Evolutionary conservation across 2,329 filamentous ascomycete species (phyloP), one percentile per base, ranked within the genome.

Genomic region (Calonectria pauciramosa): DNA sequence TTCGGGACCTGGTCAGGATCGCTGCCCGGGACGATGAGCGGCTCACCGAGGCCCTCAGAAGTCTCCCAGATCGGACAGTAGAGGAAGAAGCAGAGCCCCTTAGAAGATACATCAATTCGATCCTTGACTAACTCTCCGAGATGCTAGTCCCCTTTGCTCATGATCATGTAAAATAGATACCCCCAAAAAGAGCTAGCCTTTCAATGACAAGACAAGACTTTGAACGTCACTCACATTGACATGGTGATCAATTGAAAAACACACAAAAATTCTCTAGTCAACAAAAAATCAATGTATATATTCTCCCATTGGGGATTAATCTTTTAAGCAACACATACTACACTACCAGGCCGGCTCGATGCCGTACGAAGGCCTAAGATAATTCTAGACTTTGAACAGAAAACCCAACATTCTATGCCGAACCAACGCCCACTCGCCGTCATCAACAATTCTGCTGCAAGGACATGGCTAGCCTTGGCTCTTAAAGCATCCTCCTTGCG

Each of bases 41-140:
- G 49, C 77, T 91, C 30, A 82, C 80, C 49, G 78, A 77, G 1
- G 85, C 86, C 6, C 80, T 91, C 28, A 76, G 79, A 66, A 84
- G 72, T 13, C 75, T 91, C 73, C 89, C 88, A 0, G 85, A 90
- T 32, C 83, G 88, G 65, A 90, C 87, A 2, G 83, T 90, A 0
- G 86, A 89, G 23, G 89, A 90, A 66, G 90, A 91, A 78, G 86
- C 87, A 0, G 89, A 89, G 44, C 84, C 83, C 2, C 76, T 91
- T 76, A 84, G 85, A 41, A 80, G 71, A 6, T 91, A 90, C 80
- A 83, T 90, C 68, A 79, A 75, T 60, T 84, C 85, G 41, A 68
- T 90, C 32, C 78, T 89, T 1, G 73, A 71, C 34, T 82, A 54
- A 69, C 8, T 10, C 7, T n/a, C 28, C 16, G 4, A 49, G 34